Conservation (phyloP, 495 filamentous ascomycete genomes). For the Penicillium malachiteum region DNA sequence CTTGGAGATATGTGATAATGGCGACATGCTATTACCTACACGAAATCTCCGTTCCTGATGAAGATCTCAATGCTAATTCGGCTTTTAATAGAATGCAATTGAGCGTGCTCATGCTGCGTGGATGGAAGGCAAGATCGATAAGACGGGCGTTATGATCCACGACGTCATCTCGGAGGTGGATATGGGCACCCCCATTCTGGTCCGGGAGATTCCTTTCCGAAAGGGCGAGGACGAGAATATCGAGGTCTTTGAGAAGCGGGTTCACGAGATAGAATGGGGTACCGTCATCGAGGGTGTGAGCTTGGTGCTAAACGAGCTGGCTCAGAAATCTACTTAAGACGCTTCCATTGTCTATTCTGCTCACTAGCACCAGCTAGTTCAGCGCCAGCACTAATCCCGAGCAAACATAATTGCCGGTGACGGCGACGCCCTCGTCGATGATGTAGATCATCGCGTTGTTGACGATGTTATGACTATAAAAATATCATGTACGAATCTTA, state of each 20-base stretch:
- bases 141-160: slow-evolving; percentile 93
- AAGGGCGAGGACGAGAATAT: slow-evolving; percentile 62
- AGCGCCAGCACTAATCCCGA: not conserved
- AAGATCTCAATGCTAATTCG: slow-evolving; percentile 1
- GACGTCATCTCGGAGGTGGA: slow-evolving; percentile 85
- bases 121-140: slow-evolving; percentile 66
- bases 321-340: slow-evolving; percentile 25
- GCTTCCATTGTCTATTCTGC: not conserved
- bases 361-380: not conserved
- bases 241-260: slow-evolving; percentile 64
- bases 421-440: slow-evolving; percentile 1
- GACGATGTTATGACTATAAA: slow-evolving; percentile 31
- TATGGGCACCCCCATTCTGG: slow-evolving; percentile 71
- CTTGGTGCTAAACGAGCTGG: slow-evolving; percentile 51
- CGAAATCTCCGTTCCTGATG: not conserved
- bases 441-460: slow-evolving; percentile 12
- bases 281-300: slow-evolving; percentile 67
- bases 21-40: not conserved
- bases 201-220: slow-evolving; percentile 66
- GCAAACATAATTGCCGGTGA: not conserved
- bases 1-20: too few relatives aligned
- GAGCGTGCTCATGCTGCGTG: slow-evolving; percentile 75
- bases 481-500: slow-evolving; percentile 20
- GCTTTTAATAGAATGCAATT: slow-evolving; percentile 57
- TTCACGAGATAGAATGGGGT: slow-evolving; percentile 69